Conservation (phyloP, 2,329 filamentous ascomycete genomes). For the Monosporascus sp. region DNA sequence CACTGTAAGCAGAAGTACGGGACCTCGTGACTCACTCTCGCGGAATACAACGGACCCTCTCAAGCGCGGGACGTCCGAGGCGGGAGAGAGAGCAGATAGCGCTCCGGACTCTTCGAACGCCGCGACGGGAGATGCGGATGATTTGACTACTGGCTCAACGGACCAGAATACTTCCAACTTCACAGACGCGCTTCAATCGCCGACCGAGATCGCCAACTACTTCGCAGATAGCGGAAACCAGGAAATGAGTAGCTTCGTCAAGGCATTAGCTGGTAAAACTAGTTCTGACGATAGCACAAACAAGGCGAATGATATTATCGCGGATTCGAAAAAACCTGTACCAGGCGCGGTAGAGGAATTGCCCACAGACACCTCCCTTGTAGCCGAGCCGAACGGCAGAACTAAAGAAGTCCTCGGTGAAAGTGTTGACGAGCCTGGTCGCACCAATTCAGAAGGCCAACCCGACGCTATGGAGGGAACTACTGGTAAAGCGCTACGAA, state of each 20-base stretch:
- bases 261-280: slow-evolving; percentile 13
- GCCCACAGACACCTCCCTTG: slow-evolving; percentile 13
- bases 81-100: slow-evolving; percentile 4
- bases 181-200: slow-evolving; percentile 12
- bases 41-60: slow-evolving; percentile 7
- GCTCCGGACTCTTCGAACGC: neutral
- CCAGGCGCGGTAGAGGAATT: slow-evolving; percentile 8
- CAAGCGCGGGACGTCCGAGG: slow-evolving; percentile 3
- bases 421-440: neutral
- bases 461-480: too few species aligned
- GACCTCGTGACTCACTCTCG: slow-evolving; percentile 6
- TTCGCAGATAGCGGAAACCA: slow-evolving; percentile 20
- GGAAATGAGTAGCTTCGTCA: slow-evolving; percentile 25
- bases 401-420: slow-evolving; percentile 6
- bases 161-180: slow-evolving; percentile 3
- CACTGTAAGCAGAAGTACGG: slow-evolving; percentile 18
- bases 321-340: slow-evolving; percentile 1
- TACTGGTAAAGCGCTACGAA: neutral
- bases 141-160: neutral
- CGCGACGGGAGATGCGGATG: neutral
- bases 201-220: slow-evolving; percentile 19
- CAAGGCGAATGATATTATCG: slow-evolving; percentile 1
- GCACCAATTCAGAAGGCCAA: neutral
- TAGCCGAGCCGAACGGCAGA: slow-evolving; percentile 9
- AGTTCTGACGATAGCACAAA: slow-evolving; percentile 3